Conservation (phyloP, 2,329 filamentous ascomycete genomes). For the Xylariaceae sp. region DNA sequence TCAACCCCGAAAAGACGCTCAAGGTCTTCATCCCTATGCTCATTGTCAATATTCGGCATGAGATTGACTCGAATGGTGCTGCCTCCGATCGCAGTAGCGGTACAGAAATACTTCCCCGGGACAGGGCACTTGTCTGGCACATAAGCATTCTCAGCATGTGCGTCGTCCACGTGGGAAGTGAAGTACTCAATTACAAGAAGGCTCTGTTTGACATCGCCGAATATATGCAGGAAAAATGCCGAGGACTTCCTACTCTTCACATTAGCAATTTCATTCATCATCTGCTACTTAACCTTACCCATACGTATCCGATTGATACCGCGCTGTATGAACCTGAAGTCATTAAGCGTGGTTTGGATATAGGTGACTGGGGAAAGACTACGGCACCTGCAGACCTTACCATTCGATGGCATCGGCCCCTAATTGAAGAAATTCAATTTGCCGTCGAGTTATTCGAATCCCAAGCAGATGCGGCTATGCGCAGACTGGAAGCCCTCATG, state of each 20-base stretch:
- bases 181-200: slow-evolving; percentile 82
- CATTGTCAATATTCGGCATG: slow-evolving; percentile 85
- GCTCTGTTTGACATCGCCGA: slow-evolving; percentile 86
- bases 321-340: slow-evolving; percentile 79
- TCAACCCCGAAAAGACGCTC: slow-evolving; percentile 87
- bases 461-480: slow-evolving; percentile 72
- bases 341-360: slow-evolving; percentile 65
- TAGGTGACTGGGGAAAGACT: slow-evolving; percentile 80
- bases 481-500: slow-evolving; percentile 73
- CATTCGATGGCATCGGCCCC: slow-evolving; percentile 88
- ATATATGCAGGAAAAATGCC: slow-evolving; percentile 96
- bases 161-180: slow-evolving; percentile 88
- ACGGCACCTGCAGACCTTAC: slow-evolving; percentile 70
- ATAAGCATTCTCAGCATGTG: slow-evolving; percentile 97
- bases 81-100: slow-evolving; percentile 92
- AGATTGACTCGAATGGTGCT: slow-evolving; percentile 95
- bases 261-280: slow-evolving; percentile 98
- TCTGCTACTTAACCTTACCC: slow-evolving; percentile 86
- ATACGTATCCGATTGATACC: slow-evolving; percentile 89
- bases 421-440: slow-evolving; percentile 75
- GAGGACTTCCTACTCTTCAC: slow-evolving; percentile 89
- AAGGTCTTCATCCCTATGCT: slow-evolving; percentile 88
- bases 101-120: slow-evolving; percentile 85
- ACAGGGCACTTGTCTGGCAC: slow-evolving; percentile 93
- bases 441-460: slow-evolving; percentile 84